Evolutionary conservation across 163 green algal genomes (phyloP), one percentile per base, ranked within the genome.

Genomic region (Volvox carteri): DNA sequence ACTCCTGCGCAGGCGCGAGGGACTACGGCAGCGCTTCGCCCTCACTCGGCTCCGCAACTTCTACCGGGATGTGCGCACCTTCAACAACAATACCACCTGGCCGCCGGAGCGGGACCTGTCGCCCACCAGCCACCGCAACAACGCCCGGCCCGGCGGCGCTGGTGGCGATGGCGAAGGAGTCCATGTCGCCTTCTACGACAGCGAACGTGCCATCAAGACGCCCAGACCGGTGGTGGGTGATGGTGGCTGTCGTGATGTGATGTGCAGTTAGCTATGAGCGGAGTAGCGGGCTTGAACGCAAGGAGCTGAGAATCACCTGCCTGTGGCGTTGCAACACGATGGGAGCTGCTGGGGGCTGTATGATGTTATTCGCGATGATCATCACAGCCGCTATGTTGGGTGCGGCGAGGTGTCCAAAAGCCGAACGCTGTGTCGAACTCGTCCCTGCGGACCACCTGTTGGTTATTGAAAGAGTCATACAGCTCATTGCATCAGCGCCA

Each of bases 31-130:
- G 88, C 78, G 85, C 46, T 87, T 84, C n/a, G 81, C 88, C 1
- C 81, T 89, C 11, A 92, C 80, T 9, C 73, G 81, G 41, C 88
- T 89, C 0, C 80, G 77, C 60, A 89, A 92, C 81, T 91, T 88
- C 54, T 91, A 88, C 88, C 73, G 74, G 4, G 88, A 92, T 81
- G 88, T 92, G 28, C 88, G 88, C 70, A 92, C 88, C 54, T 62
- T 44, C 52, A 85, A 86, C 75, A 92, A 92, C 74, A 92, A 92
- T 60, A 72, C 58, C 73, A 84, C 60, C 18, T 92, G 88, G 88
- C 88, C 88, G 44, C 81, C 85, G 16, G 75, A 90, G 84, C 72
- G 84, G 2, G 72, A 89, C 70, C 23, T 42, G 48, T 77, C 54
- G 41, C 68, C 70, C 37, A 79, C 65, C 62, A 75, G 11, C 21